A percentile compares a stretch with the other conserved stretches of the same genome.
Evolutionary conservation across 2,329 filamentous ascomycete genomes (phyloP).

Genomic region (Penicillium sp.): DNA sequence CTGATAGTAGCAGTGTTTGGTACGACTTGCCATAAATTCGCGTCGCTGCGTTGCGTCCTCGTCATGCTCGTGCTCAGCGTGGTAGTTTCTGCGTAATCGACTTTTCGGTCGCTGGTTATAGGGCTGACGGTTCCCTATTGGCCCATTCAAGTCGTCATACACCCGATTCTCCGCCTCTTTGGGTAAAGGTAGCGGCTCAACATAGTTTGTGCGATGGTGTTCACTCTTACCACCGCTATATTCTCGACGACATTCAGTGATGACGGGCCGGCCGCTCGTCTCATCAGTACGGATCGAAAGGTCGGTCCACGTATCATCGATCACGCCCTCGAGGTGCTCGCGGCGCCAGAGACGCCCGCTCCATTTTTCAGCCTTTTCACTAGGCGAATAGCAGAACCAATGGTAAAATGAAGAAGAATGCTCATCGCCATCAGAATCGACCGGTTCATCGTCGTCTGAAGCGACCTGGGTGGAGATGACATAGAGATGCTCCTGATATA

Average conservation of each 20-base stretch:
- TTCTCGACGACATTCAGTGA: slow-evolving; percentile 69
- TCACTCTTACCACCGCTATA: slow-evolving; percentile 59
- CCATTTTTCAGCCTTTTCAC: slow-evolving; percentile 33
- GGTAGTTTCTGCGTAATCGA: slow-evolving; percentile 39
- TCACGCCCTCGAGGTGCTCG: slow-evolving; percentile 67
- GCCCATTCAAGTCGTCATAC: slow-evolving; percentile 4
- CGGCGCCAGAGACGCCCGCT: slow-evolving; percentile 61
- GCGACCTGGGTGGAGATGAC: slow-evolving; percentile 65
- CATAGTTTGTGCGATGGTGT: slow-evolving; percentile 66
- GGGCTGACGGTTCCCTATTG: slow-evolving; percentile 26
- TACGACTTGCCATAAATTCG: slow-evolving; percentile 46
- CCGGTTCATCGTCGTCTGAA: too few species aligned
- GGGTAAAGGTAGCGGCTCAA: slow-evolving; percentile 38
- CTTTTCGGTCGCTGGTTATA: slow-evolving; percentile 38
- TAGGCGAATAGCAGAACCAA: slow-evolving; percentile 61
- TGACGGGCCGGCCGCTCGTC: slow-evolving; percentile 54
- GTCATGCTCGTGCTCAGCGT: slow-evolving; percentile 37
- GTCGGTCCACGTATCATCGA: slow-evolving; percentile 72
- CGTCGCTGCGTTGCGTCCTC: slow-evolving; percentile 22
- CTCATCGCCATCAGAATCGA: too few species aligned
- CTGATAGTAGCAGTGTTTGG: slow-evolving; percentile 45
- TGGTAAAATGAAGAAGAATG: slow-evolving; percentile 68
- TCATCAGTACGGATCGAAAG: slow-evolving; percentile 63
- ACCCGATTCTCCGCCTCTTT: slow-evolving; percentile 17
- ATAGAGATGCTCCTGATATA: slow-evolving; percentile 66